Conservation (phyloP, 768 basidiomycete species). For the Fibroporia radiculosa region DNA sequence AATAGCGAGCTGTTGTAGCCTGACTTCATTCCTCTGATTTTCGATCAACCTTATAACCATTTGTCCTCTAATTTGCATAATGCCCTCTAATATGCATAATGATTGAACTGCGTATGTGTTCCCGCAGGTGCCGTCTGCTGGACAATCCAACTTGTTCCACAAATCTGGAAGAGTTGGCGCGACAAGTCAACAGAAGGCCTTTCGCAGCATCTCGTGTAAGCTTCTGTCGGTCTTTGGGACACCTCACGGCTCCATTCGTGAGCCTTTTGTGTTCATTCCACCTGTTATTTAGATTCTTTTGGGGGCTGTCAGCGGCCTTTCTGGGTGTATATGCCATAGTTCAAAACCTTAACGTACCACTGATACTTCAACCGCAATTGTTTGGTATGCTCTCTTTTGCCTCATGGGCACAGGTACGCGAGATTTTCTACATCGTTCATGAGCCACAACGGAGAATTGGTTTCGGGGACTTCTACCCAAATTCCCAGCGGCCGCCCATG, state of each 20-base stretch:
- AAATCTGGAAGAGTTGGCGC: constrained; percentile 66
- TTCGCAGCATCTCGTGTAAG: constrained; percentile 57
- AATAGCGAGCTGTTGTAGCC: too few species aligned
- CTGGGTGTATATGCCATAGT: constrained; percentile 63
- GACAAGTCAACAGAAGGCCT: constrained; percentile 63
- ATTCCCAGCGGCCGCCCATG: too few species aligned
- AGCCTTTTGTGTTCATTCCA: constrained; percentile 17
- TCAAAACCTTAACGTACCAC: constrained; percentile 61
- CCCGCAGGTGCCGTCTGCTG: constrained; percentile 53
- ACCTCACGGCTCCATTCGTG: neutral
- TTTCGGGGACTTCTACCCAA: too few species aligned
- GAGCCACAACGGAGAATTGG: too few species aligned
- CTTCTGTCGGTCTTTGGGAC: too few species aligned
- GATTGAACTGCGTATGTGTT: neutral
- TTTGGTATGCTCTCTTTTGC: constrained; percentile 54
- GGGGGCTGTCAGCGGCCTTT: constrained; percentile 52
- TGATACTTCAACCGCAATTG: constrained; percentile 60
- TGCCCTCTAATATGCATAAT: too few species aligned
- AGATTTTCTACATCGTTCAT: too few species aligned
- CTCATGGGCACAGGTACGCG: constrained; percentile 57
- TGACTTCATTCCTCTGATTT: too few species aligned
- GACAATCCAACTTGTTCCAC: constrained; percentile 62
- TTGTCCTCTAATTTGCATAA: too few species aligned
- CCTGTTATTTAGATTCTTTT: constrained; percentile 37
- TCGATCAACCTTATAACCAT: too few species aligned